Base-by-base conservation (phyloP, 2,329 filamentous ascomycete species). In the Gyromitra esculenta region DNA sequence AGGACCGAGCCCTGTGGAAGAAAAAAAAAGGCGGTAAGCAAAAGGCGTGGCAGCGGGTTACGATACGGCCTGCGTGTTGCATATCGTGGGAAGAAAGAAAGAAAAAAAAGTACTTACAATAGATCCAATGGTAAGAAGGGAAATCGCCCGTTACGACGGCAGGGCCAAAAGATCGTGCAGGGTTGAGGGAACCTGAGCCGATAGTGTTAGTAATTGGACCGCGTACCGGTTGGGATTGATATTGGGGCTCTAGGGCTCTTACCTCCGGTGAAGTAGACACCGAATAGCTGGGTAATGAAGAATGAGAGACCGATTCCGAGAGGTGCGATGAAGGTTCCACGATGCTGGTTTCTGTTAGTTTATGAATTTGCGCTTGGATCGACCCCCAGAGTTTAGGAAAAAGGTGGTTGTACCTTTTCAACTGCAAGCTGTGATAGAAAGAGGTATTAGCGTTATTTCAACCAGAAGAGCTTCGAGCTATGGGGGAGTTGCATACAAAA, bases 291-390 rank as follows among this genome's bases (percentile, higher is more conserved):
- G 4, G 84, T 84, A 56, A 93, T 87, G 82, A 93, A 93, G 68
- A 93, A 86, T 0, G 91, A 86, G 1, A 92, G 83, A 0, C 92
- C 92, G 79, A 94, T 92, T 11, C 90, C 91, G 2, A 93, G 84
- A 0, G 91, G 91, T 0, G 91, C 91, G 0, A 93, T 84, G 81
- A 87, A 92, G 0, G 91, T 93, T 1, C 89, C 88, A 57, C 90
- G 89, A 82, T 93, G 91, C 84, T 93, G 93, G 82, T 35, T 18
- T 62, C 35, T n/a, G 67, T 70, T 11, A 70, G 67, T 54, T 62
- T 7, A 52, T 18, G 43, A 11, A 7, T 52, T 57, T 15, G 21
- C 25, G 65, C n/a, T 31, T n/a, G 9, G 35, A n/a, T 62, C 43
- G 6, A 9, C 56, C 3, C 35, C 37, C 5, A 18, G 13, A 3